A percentile compares a stretch with the other conserved stretches of the same genome.
phyloP scores from a whole-genome alignment of 176 grass and related monocot genomes.

The Typha latifolia region DNA sequence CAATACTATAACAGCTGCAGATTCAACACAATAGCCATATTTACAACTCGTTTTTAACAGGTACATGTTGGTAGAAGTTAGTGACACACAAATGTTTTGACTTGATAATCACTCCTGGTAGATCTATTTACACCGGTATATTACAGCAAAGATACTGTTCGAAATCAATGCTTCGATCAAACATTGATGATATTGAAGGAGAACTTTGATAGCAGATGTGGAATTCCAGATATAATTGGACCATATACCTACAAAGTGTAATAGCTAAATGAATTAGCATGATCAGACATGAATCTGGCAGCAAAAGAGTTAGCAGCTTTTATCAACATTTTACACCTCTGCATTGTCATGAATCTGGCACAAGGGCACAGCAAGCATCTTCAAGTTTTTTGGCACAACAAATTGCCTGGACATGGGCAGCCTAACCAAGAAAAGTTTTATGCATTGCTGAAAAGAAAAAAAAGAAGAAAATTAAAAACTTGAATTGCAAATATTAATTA shows the following conservation, averaged over 20 bases:
- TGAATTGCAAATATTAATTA: not conserved
- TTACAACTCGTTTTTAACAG: not conserved
- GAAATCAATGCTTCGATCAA: conserved; percentile 7
- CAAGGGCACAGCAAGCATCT: conserved; percentile 45
- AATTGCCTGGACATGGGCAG: conserved; percentile 37
- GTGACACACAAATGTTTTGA: too few species aligned
- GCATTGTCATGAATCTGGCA: conserved; percentile 47
- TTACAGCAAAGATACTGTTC: not conserved
- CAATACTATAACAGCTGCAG: not conserved
- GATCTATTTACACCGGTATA: not conserved
- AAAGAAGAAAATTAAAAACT: not conserved
- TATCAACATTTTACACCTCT: conserved; percentile 14
- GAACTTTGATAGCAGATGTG: conserved; percentile 50
- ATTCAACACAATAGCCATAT: not conserved
- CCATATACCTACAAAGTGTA: conserved; percentile 42
- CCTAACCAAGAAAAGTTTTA: conserved; percentile 53
- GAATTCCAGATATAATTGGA: conserved; percentile 42
- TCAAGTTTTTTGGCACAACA: conserved; percentile 37
- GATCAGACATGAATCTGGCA: not conserved
- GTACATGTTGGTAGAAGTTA: too few species aligned
- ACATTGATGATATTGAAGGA: conserved; percentile 30
- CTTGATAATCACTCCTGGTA: too few species aligned
- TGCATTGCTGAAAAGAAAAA: conserved; percentile 35
- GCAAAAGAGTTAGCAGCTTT: not conserved
- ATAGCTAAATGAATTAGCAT: not conserved